These are phyloP conservation scores for Colletotrichum navitas DNA, from an alignment of 2,329 filamentous ascomycete genomes.

Conservation along the genomic window DNA sequence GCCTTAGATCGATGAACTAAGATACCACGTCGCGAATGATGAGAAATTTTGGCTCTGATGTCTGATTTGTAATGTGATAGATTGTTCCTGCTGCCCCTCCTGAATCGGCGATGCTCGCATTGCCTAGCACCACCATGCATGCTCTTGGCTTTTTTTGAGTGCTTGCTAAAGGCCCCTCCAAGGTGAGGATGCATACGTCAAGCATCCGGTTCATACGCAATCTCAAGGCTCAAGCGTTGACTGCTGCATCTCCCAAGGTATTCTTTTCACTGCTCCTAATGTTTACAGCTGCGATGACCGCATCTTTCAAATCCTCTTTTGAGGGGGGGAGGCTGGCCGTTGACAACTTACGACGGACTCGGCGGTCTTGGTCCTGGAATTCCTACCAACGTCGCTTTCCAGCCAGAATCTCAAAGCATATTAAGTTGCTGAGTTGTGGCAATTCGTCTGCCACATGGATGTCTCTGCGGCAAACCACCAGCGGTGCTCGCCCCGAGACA, in stretches of 20 bases:
- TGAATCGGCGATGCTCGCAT: neutral
- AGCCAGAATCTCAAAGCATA: neutral
- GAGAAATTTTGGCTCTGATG: neutral
- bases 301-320: neutral
- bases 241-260: neutral
- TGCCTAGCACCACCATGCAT: neutral
- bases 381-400: neutral
- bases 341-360: neutral
- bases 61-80: too few relatives aligned
- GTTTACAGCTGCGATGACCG: neutral
- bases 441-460: neutral
- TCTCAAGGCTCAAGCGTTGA: too few relatives aligned
- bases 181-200: neutral
- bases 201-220: neutral
- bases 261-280: neutral
- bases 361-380: neutral
- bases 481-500: too few relatives aligned
- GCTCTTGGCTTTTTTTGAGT: neutral
- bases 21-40: conserved; percentile 19
- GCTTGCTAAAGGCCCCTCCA: neutral
- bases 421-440: neutral
- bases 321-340: neutral
- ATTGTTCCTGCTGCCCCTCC: neutral
- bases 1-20: conserved; percentile 15
- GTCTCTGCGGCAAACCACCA: neutral